These are phyloP conservation scores for Lactuca saligna DNA, from an alignment of 129 eudicot species.

Conservation along the genomic window DNA sequence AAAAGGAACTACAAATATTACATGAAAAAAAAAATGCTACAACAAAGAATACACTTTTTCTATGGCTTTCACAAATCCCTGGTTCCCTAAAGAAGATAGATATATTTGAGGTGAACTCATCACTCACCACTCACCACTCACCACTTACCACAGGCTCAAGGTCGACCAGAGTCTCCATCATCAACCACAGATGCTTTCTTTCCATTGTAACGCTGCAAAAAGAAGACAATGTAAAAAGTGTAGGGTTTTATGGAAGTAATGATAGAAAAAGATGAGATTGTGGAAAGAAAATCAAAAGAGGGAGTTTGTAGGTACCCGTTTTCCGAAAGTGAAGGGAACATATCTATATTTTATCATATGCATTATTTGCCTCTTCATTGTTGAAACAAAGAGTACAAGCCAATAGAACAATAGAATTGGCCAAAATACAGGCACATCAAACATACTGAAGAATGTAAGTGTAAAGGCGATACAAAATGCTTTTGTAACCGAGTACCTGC, in stretches of 20 bases:
- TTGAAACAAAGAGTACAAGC: constrained; percentile 58
- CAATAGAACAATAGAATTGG: constrained; percentile 80
- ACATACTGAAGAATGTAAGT: constrained; percentile 68
- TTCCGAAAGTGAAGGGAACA: constrained; percentile 73
- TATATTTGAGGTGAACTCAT: neutral
- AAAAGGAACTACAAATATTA: constrained; percentile 27
- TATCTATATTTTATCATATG: constrained; percentile 86
- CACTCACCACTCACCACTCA: too few relatives aligned
- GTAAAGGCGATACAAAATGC: constrained; percentile 70
- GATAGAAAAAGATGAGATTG: neutral
- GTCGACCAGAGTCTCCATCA: constrained; percentile 43
- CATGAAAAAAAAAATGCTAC: constrained; percentile 14
- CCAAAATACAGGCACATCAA: constrained; percentile 90
- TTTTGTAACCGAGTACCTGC: constrained; percentile 64
- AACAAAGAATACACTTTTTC: constrained; percentile 21
- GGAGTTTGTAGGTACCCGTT: constrained; percentile 47
- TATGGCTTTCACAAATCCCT: constrained; percentile 18
- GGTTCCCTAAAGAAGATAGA: constrained; percentile 23
- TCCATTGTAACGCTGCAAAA: constrained; percentile 70
- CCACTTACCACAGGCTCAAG: constrained; percentile 44
- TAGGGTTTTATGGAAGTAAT: neutral
- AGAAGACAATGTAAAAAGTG: neutral
- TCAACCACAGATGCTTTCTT: constrained; percentile 59
- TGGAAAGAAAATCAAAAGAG: neutral
- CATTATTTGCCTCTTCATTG: constrained; percentile 77